A percentile compares a stretch with the other conserved stretches of the same genome.
Evolutionary conservation across 2,329 filamentous ascomycete genomes (phyloP).

Genomic region (Penicillium oxalicum): DNA sequence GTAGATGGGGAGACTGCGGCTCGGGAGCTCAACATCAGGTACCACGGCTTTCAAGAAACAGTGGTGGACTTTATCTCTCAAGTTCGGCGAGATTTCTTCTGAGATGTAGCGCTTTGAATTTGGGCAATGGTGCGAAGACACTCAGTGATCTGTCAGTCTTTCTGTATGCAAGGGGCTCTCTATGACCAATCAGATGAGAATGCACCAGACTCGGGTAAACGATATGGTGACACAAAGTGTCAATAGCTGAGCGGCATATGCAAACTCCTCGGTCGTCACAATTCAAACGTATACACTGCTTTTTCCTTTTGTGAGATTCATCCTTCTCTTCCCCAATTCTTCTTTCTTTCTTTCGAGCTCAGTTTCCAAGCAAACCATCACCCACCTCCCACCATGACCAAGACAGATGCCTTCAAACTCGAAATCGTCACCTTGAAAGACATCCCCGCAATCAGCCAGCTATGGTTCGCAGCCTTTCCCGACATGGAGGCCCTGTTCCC

Average conservation of each 20-base stretch:
- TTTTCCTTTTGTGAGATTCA: no score
- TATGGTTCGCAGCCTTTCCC: conserved; percentile 25
- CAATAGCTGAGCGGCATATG: no score
- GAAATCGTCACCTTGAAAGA: conserved; percentile 19
- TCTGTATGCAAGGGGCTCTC: no score
- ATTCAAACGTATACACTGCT: no score
- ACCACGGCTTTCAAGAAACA: conserved; percentile 20
- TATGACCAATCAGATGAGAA: no score
- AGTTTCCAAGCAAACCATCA: not conserved
- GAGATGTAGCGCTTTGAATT: not conserved
- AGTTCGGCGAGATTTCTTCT: conserved; percentile 6
- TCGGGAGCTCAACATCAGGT: conserved; percentile 37
- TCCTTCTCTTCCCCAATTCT: no score
- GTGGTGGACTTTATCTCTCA: conserved; percentile 14
- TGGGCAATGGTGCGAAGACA: no score
- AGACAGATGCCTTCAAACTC: conserved; percentile 1
- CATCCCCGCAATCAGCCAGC: conserved; percentile 16
- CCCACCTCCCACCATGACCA: not conserved
- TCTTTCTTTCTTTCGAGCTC: no score
- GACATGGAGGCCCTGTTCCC: conserved; percentile 19
- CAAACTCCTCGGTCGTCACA: no score
- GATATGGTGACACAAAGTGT: no score
- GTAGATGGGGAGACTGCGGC: conserved; percentile 41
- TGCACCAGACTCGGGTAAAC: no score
- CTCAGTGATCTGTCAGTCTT: no score